Evolutionary conservation across 1,284 basidiomycete genomes (phyloP).

Genomic region (Ceratobasidium sp.): DNA sequence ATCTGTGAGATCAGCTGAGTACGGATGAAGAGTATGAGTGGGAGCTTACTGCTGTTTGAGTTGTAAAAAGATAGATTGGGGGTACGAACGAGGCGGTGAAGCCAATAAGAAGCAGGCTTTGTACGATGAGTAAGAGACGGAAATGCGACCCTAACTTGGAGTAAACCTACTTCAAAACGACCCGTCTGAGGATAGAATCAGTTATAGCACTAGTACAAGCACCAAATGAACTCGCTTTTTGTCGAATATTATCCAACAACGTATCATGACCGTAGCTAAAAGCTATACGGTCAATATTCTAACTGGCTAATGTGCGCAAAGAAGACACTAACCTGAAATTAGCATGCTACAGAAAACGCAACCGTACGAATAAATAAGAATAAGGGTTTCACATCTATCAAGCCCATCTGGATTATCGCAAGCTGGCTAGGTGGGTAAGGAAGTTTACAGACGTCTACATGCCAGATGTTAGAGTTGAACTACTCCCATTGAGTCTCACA

Average conservation of each 20-base stretch:
- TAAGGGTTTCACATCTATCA: conserved; percentile 1
- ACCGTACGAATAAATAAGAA: conserved; percentile 7
- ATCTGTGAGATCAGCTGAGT: background rate
- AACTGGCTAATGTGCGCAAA: too few species aligned
- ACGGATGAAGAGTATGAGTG: background rate
- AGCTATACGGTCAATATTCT: too few species aligned
- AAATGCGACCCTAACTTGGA: too few species aligned
- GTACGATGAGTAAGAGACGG: too few species aligned
- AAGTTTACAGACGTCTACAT: background rate
- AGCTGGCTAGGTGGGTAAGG: too few species aligned
- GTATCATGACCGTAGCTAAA: conserved; percentile 4
- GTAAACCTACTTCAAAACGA: background rate
- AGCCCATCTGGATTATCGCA: too few species aligned
- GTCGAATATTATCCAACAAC: conserved; percentile 28
- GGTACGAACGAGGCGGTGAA: too few species aligned
- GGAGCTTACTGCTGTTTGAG: conserved; percentile 3
- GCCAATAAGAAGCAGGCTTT: too few species aligned
- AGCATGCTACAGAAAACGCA: background rate
- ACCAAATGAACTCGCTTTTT: background rate
- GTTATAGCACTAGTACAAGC: background rate
- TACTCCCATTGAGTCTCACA: background rate
- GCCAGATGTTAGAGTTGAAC: background rate
- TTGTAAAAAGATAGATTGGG: too few species aligned
- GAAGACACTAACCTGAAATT: background rate
- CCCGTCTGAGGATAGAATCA: too few species aligned